These are phyloP conservation scores for Hyaloperonospora brassicae DNA, from an alignment of 352 stramenopile species.

Conservation along the genomic window DNA sequence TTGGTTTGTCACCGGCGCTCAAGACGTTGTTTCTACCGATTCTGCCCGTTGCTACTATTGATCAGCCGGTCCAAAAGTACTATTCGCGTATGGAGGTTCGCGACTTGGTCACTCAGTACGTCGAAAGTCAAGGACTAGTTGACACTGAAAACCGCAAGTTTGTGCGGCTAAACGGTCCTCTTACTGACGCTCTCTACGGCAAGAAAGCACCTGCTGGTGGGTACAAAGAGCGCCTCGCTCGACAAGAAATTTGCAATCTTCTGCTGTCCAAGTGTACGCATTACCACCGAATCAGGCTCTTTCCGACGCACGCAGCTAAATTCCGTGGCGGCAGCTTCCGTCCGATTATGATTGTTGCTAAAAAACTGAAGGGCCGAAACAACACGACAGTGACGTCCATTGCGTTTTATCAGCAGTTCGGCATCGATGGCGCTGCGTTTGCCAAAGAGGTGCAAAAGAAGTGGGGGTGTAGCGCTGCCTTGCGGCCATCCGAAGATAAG, in stretches of 20 bases:
- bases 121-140: conserved; percentile 46
- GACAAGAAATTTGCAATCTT: conserved; percentile 43
- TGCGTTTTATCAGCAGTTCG: conserved; percentile 73
- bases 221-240: conserved; percentile 51
- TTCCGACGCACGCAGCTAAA: conserved; percentile 56
- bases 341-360: conserved; percentile 57
- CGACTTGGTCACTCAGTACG: conserved; percentile 51
- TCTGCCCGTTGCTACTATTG: conserved; percentile 10
- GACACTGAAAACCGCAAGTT: conserved; percentile 60
- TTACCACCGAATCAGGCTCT: conserved; percentile 66
- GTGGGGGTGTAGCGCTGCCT: conserved; percentile 66
- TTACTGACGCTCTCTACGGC: conserved; percentile 69
- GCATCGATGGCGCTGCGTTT: conserved; percentile 58
- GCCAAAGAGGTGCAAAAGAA: conserved; percentile 79
- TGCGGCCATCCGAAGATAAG: conserved; percentile 50
- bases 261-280: conserved; percentile 56
- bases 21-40: conserved; percentile 43
- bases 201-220: conserved; percentile 51
- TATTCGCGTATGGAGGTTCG: conserved; percentile 46
- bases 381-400: conserved; percentile 63
- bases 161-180: conserved; percentile 46
- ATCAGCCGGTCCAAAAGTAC: conserved; percentile 40
- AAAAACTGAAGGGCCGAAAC: conserved; percentile 63
- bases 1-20: conserved; percentile 47
- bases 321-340: conserved; percentile 47